Base-by-base conservation (phyloP, 2,329 filamentous ascomycete genomes). In the Claviceps quebecensis region DNA sequence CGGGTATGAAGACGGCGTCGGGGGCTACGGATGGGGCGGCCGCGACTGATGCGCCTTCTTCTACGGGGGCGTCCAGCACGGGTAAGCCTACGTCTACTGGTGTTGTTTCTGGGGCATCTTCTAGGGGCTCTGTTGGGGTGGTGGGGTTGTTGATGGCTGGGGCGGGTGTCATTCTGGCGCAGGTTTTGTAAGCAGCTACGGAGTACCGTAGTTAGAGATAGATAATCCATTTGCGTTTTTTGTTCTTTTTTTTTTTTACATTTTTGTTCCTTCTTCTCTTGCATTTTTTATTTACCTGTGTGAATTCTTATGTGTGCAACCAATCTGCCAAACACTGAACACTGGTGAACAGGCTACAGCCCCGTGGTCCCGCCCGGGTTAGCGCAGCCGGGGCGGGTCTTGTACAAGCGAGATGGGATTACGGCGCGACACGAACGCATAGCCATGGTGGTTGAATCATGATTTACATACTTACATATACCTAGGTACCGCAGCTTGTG, bases 61-160 rank as follows among this genome's bases (percentile, higher is more conserved):
- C 44, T n/a, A 34, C 44, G 23, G 13, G 7, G 7, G 23, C 2
- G 26, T 23, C 49, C 23, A 16, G 44, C 13, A 29, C 29, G 17
- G 37, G 16, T 38, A 8, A 43, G 26, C 46, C 36, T 5, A 29
- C 14, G 16, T 8, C 14, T 3, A 54, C 53, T 39, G 6, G 5
- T 16, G 37, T 46, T n/a, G 55, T 60, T 22, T 53, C 60, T n/a
- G 53, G 54, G 51, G 59, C 59, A 49, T 63, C 63, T 48, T 50
- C 59, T 50, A 61, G 58, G 52, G 53, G 59, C 53, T 54, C 53
- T 37, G 45, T 56, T 47, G 56, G 56, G 41, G 17, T 62, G 37
- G 59, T 60, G 51, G 60, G 56, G 59, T 52, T 59, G 45, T 49
- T 60, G 47, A 51, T 61, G 50, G 64, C 60, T 36, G 61, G 60